Evolutionary conservation across 1,284 basidiomycete genomes (phyloP).

Genomic region (Coniferiporia sulphurascens): DNA sequence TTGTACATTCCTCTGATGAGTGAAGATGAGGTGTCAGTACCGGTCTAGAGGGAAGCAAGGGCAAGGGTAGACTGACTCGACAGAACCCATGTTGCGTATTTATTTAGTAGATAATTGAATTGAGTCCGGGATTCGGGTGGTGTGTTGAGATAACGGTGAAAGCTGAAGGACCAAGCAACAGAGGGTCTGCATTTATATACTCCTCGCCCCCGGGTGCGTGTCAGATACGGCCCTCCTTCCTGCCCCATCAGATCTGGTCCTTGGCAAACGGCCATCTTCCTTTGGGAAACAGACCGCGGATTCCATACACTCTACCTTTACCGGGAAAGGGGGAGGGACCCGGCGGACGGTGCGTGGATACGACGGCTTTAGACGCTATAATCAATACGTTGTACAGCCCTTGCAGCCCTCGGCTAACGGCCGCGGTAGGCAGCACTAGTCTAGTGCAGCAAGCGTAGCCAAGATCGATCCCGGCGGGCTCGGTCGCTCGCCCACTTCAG

Average conservation of each 20-base stretch:
- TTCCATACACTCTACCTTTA: not conserved
- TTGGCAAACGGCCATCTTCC: not conserved
- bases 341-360: not conserved
- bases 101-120: not conserved
- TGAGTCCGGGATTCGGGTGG: not conserved
- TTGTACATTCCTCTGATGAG: constrained; percentile 31
- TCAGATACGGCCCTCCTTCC: no score
- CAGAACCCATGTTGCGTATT: constrained; percentile 10
- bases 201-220: not conserved
- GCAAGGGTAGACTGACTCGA: constrained; percentile 7
- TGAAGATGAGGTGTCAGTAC: not conserved
- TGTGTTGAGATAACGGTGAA: not conserved
- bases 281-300: not conserved
- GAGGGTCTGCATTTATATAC: not conserved
- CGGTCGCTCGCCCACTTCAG: no score
- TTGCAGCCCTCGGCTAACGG: not conserved
- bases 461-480: not conserved
- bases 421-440: not conserved
- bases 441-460: not conserved
- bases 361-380: not conserved
- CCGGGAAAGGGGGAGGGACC: no score
- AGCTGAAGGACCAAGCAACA: not conserved
- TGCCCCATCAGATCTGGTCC: no score
- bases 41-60: not conserved
- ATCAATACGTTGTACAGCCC: not conserved